Conservation (phyloP, 2,329 filamentous ascomycete genomes). For the Didymella segeticola region DNA sequence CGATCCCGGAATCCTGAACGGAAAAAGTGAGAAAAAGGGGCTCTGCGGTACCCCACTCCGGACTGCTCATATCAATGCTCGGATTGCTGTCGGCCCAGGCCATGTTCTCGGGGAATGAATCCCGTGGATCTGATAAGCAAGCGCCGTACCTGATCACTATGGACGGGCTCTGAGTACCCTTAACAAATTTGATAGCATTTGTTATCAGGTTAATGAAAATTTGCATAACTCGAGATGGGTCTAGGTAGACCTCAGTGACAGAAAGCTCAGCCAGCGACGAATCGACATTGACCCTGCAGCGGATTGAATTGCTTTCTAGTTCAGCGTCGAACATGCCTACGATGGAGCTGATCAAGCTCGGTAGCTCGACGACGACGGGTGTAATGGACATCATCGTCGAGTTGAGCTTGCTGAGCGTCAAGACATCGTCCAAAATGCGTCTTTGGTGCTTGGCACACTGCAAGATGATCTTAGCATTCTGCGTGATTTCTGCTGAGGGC, state of each 20-base stretch:
- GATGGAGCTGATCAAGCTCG: constrained; percentile 38
- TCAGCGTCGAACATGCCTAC: constrained; percentile 45
- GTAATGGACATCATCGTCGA: constrained; percentile 50
- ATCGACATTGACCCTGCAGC: constrained; percentile 37
- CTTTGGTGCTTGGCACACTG: constrained; percentile 54
- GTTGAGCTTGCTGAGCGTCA: constrained; percentile 54
- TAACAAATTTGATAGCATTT: constrained; percentile 49
- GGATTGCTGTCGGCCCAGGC: constrained; percentile 22
- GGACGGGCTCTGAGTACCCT: constrained; percentile 33
- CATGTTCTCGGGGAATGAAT: constrained; percentile 23
- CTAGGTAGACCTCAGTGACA: constrained; percentile 48
- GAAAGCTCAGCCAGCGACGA: constrained; percentile 40
- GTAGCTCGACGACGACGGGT: constrained; percentile 43
- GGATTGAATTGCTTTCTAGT: constrained; percentile 33
- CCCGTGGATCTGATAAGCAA: constrained; percentile 14
- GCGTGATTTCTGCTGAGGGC: constrained; percentile 27
- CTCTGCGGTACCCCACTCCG: constrained; percentile 25
- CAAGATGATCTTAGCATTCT: constrained; percentile 50
- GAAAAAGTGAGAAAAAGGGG: constrained; percentile 8
- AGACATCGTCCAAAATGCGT: constrained; percentile 54
- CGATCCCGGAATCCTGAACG: constrained; percentile 2
- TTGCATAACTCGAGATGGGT: constrained; percentile 59
- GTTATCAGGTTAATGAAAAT: constrained; percentile 81
- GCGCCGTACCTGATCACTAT: constrained; percentile 48
- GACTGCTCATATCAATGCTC: neutral